Base-by-base conservation (phyloP, 495 filamentous ascomycete species). In the Neurospora pannonica region DNA sequence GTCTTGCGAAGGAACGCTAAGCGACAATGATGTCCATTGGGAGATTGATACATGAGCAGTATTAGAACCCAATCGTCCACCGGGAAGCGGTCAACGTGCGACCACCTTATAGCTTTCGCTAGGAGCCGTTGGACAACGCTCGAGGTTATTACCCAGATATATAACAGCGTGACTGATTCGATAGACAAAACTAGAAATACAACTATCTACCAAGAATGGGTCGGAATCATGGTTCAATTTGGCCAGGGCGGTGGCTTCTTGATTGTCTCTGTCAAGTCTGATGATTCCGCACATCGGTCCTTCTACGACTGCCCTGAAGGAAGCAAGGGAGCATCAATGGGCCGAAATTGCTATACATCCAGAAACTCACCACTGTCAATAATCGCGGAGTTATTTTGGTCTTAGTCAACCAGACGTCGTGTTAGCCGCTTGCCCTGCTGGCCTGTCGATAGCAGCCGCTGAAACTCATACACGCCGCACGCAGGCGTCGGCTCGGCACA, bases 1-100 rank as follows among this genome's bases (percentile, higher is more conserved):
- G 96, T 60, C 84, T 98, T 77, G 91, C 91, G 39, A 93, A 95
- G 19, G 87, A 94, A 79, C 87, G 95, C 70, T 81, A 72, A 81
- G 39, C 54, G 6, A 19, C 24, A 1, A 34, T 19, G 28, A 19
- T 67, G 54, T 34, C 3, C 28, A 8, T 67, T 34, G 2, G 54
- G 54, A 67, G 31, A 31, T 34, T 28, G 31, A 34, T 28, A 28
- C 54, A 31, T 28, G 15, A 67, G 34, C 15, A 6, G 15, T 36
- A 19, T 28, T 4, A 34, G 28, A 28, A 15, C 7, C 7, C 13
- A 67, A 34, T 15, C 28, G 15, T 31, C 15, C 17, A 34, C 28
- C 4, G 9, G 9, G n/a, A 67, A 67, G 28, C 6, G 48, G 24
- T 36, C 28, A 28, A 67, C 19, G 54, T 67, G 54, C 28, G 28